Evolutionary conservation across 192 early-diverging fungal species (phyloP).

Genomic region (Geosiphon pyriformis): DNA sequence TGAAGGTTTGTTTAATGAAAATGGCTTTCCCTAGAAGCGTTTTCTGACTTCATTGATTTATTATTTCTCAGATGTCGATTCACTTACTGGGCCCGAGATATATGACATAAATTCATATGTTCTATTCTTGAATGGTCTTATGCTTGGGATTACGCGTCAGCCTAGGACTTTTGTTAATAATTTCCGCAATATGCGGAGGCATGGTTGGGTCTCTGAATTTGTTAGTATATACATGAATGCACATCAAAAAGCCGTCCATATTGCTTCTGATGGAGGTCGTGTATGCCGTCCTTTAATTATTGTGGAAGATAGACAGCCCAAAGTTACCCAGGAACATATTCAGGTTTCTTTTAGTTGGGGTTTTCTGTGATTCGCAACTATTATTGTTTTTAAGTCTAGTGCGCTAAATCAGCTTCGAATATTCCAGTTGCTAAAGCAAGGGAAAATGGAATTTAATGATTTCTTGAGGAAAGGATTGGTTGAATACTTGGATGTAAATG

Average conservation of each 20-base stretch:
- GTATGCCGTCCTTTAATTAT: conserved; percentile 97
- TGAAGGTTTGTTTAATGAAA: no score
- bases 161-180: conserved; percentile 79
- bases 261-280: conserved; percentile 90
- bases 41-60: background rate
- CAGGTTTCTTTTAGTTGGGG: conserved; percentile 35
- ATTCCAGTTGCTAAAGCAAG: conserved; percentile 40
- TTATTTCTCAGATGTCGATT: conserved; percentile 61
- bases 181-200: conserved; percentile 81
- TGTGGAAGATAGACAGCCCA: conserved; percentile 71
- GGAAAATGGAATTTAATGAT: conserved; percentile 78
- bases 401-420: background rate
- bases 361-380: background rate
- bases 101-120: conserved; percentile 75
- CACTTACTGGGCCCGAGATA: conserved; percentile 83
- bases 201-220: conserved; percentile 84
- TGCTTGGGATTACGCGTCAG: conserved; percentile 81
- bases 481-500: conserved; percentile 96
- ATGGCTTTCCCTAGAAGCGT: no score
- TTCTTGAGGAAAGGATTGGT: conserved; percentile 85
- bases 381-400: background rate
- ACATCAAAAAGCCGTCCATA: conserved; percentile 80
- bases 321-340: conserved; percentile 62
- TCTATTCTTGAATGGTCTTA: conserved; percentile 91
- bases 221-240: conserved; percentile 85